Base-by-base conservation (phyloP, 495 filamentous ascomycete species). In the Aspergillus coremiiformis region DNA sequence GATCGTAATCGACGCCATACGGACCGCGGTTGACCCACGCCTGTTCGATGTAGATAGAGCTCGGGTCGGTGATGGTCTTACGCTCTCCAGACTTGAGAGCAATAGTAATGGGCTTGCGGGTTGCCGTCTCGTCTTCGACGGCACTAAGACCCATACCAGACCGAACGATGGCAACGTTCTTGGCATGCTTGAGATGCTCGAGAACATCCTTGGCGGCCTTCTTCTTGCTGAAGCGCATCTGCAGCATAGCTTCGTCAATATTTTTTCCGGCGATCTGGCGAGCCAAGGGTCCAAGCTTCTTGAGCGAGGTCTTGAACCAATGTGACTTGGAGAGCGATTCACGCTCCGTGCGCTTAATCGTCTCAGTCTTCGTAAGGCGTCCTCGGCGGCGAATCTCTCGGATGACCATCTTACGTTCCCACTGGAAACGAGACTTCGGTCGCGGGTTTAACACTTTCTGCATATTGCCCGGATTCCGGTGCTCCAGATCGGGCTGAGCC, bases 181-280 rank as follows among this genome's bases (percentile, higher is more conserved):
- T 79, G 6, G 93, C 90, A 47, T 83, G 69, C 64, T 89, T 76
- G 15, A 98, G 74, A 68, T 93, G 87, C 57, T 77, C 78, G 49
- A 77, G 65, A 12, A 96, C 86, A 60, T 95, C 87, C 62, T 77
- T 75, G 10, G 93, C 89, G 44, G 82, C 87, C 77, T 89, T 91
- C 82, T 98, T 98, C 78, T 87, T 86, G 68, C 83, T 89, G 70
- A 90, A 96, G 30, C 84, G 82, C 92, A 98, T 96, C 78, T 98
- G 93, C 56, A 85, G 69, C 52, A 97, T 87, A 12, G 93, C 93
- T 26, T 98, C 92, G 37, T 88, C 89, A 58, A 98, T 75, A 23
- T 83, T 84, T 83, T 96, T 96, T 33, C 93, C 93, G 0, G 79
- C 73, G 61, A 98, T 93, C 73, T 96, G 93, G 24, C 83, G 78